Evolutionary conservation across 2,329 filamentous ascomycete species (phyloP), one percentile per base, ranked within the genome.

Genomic region (Cucurbitaria berberidis): DNA sequence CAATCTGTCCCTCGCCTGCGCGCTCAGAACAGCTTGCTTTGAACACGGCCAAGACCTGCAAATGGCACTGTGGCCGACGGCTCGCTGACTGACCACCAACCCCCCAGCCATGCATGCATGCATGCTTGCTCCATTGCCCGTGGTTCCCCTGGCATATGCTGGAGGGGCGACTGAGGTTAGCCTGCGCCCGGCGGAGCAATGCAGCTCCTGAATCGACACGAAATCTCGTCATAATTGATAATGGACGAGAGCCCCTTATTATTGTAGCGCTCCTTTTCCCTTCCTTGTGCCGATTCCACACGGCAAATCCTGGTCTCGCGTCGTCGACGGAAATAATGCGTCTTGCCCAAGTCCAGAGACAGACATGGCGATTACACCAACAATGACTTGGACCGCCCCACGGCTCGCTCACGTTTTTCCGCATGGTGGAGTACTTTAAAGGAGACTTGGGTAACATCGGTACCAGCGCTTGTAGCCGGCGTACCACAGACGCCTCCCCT

Each of bases 11-110:
- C 57, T 56, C 57, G 58, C 58, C 59, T 55, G 48, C 62, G 51
- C 47, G 53, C 55, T 63, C 51, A 47, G 64, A 67, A 67, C 63
- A 65, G 60, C 60, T 63, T 72, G 70, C 64, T 70, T 63, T 60
- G 57, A 48, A 55, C 53, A 43, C 47, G 49, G 64, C 66, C 66
- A 67, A 69, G 60, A 48, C 58, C 59, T 63, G 50, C 60, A 64
- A 66, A 63, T 59, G 63, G 67, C 60, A 65, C 49, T 55, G 55
- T 48, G 55, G 56, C 67, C 64, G 49, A 40, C 47, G 35, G 36
- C 18, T 32, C 45, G 47, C 53, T 57, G 47, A 44, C 48, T 53
- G 54, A 44, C 47, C 44, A 43, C 39, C 40, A 52, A n/a, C n/a
- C n/a, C 53, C 62, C 60, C 57, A 52, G 45, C 53, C 40, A 53